A percentile compares a stretch with the other conserved stretches of the same genome.
These are phyloP conservation scores for Pseudogymnoascus sp. DNA, from an alignment of 2,329 filamentous ascomycete species.

Conservation along the genomic window DNA sequence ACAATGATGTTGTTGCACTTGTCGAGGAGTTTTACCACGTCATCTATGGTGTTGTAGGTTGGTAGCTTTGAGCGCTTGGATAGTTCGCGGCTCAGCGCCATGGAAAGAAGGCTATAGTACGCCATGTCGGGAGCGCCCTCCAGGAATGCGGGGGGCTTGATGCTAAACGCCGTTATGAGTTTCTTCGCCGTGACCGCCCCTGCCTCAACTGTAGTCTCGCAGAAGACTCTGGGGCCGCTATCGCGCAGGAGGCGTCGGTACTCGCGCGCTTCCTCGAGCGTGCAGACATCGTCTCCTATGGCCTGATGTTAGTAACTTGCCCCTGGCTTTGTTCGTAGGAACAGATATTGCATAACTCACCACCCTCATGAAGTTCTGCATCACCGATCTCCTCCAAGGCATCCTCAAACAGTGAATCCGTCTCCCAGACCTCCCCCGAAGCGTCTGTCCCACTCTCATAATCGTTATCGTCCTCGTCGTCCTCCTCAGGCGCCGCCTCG, in stretches of 20 bases:
- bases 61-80: slow-evolving; percentile 71
- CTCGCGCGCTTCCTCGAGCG: slow-evolving; percentile 58
- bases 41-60: slow-evolving; percentile 77
- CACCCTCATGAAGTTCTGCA: slow-evolving; percentile 37
- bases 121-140: slow-evolving; percentile 64
- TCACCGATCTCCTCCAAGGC: slow-evolving; percentile 40
- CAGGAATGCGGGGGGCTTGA: slow-evolving; percentile 65
- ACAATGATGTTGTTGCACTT: slow-evolving; percentile 79
- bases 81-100: slow-evolving; percentile 73
- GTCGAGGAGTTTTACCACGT: slow-evolving; percentile 71
- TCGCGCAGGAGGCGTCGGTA: slow-evolving; percentile 65
- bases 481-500: slow-evolving; percentile 13
- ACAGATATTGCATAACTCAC: slow-evolving; percentile 23
- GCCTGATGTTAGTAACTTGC: background rate
- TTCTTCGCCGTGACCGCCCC: slow-evolving; percentile 70
- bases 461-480: slow-evolving; percentile 15
- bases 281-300: slow-evolving; percentile 37
- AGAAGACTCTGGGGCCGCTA: slow-evolving; percentile 71
- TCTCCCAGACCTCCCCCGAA: slow-evolving; percentile 31
- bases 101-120: slow-evolving; percentile 66
- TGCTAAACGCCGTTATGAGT: slow-evolving; percentile 77
- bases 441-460: slow-evolving; percentile 13
- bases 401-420: slow-evolving; percentile 40
- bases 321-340: background rate
- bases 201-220: slow-evolving; percentile 60